These are phyloP conservation scores for Chaetomiaceae sp. DNA, from an alignment of 2,329 filamentous ascomycete genomes.

Conservation along the genomic window DNA sequence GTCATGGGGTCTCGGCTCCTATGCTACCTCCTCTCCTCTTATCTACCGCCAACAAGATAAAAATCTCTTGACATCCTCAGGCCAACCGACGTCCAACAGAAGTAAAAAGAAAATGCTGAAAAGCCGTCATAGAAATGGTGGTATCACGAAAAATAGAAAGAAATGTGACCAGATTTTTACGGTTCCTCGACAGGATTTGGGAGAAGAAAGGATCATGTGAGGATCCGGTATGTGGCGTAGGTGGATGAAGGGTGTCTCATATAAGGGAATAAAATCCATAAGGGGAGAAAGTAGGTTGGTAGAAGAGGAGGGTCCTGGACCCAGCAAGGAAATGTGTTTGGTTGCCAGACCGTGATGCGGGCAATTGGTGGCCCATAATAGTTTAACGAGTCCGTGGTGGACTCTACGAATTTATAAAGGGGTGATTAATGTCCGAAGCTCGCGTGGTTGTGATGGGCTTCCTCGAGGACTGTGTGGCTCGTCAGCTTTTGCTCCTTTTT, in stretches of 20 bases:
- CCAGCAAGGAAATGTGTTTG: slow-evolving; percentile 8
- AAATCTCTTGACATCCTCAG: not conserved
- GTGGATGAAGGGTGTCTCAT: not conserved
- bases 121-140: slow-evolving; percentile 17
- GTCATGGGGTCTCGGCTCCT: too few relatives aligned
- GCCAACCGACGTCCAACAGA: not conserved
- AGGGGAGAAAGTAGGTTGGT: not conserved
- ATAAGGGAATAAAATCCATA: slow-evolving; percentile 7
- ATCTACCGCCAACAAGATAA: not conserved
- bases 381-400: not conserved
- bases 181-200: not conserved
- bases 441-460: slow-evolving; percentile 31
- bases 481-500: slow-evolving; percentile 27
- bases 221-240: not conserved
- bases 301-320: not conserved
- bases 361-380: not conserved
- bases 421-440: slow-evolving; percentile 19
- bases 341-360: slow-evolving; percentile 15
- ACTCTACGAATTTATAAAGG: not conserved
- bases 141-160: slow-evolving; percentile 18
- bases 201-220: not conserved
- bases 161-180: not conserved
- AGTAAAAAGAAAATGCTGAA: slow-evolving; percentile 14
- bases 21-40: not conserved
- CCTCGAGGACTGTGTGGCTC: slow-evolving; percentile 37